Base-by-base conservation (phyloP, 1,139 yeast genomes). In the Diutina scorzettiae region DNA sequence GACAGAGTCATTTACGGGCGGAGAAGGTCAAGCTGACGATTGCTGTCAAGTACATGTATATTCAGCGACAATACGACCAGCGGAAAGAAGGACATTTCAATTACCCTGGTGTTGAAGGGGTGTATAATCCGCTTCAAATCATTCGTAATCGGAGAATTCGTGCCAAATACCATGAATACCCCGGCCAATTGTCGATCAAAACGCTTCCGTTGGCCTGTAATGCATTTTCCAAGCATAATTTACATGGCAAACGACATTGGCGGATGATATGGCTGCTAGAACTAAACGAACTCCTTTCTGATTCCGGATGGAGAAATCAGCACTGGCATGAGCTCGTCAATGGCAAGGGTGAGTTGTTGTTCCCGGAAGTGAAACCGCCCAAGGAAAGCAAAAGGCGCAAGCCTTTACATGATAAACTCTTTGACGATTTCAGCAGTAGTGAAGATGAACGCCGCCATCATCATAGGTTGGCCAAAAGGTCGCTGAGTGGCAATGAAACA, bases 111-210 rank as follows among this genome's bases (percentile, higher is more conserved):
- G 72, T 81, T 2, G 86, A 79, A 47, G 84, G 81, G 1, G 72
- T 74, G 2, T 86, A 81, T 59, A 86, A 86, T 54, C 96, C 96
- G 1, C 62, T 86, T 40, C 95, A 84, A 55, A 71, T 79, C 17
- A 74, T 86, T 30, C 63, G 96, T 46, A 82, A 86, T 56, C 64
- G 96, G 44, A 66, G 68, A 45, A 55, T 79, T 9, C 56, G 64
- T 1, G 62, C 64, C 0, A 64, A 59, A 30, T 20, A 70, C 50
- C 61, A 61, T 36, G 74, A 71, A 41, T 57, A 55, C 43, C 67
- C 68, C 14, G 59, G 59, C 41, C 60, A 61, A 1, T 48, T 67
- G 9, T 47, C 62, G 2, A 51, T 60, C 21, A 61, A 62, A 44
- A 56, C 66, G 1, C 51, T 66, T 4, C 77, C 78, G 3, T 57